Percentiles rank a stretch among this genome's conserved stretches.
Evolutionary conservation across 176 grass and related monocot species (phyloP).

Genomic region (Juncus inflexus): DNA sequence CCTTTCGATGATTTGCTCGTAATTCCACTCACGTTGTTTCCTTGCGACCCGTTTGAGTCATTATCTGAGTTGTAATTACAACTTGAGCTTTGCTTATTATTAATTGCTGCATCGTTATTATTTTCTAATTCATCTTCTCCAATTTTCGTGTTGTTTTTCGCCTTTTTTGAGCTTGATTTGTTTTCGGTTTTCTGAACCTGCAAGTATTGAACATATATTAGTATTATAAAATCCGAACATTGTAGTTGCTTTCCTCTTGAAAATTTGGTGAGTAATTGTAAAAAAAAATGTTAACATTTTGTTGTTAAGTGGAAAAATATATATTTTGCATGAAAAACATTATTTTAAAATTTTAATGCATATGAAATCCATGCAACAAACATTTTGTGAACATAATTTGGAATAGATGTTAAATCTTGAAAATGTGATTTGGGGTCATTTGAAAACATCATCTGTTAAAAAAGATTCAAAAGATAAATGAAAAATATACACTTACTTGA

Average conservation of each 20-base stretch:
- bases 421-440: slow-evolving; percentile 2
- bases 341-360: slow-evolving; percentile 1
- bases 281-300: neutral
- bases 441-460: neutral
- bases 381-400: neutral
- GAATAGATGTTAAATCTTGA: neutral
- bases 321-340: neutral
- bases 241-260: no score
- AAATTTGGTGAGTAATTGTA: no score
- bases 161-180: slow-evolving; percentile 28
- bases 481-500: slow-evolving; percentile 26
- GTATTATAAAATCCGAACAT: no score
- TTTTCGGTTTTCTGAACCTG: slow-evolving; percentile 25
- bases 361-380: neutral
- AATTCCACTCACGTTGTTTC: slow-evolving; percentile 30
- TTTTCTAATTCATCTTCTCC: slow-evolving; percentile 27
- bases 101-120: slow-evolving; percentile 8
- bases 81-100: slow-evolving; percentile 26
- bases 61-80: slow-evolving; percentile 37
- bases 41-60: slow-evolving; percentile 38
- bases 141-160: slow-evolving; percentile 21
- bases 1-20: slow-evolving; percentile 22
- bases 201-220: slow-evolving; percentile 16
- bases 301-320: neutral
- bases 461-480: neutral